phyloP scores from a whole-genome alignment of 176 grass and related monocot species.

The Triticum dicoccoides region DNA sequence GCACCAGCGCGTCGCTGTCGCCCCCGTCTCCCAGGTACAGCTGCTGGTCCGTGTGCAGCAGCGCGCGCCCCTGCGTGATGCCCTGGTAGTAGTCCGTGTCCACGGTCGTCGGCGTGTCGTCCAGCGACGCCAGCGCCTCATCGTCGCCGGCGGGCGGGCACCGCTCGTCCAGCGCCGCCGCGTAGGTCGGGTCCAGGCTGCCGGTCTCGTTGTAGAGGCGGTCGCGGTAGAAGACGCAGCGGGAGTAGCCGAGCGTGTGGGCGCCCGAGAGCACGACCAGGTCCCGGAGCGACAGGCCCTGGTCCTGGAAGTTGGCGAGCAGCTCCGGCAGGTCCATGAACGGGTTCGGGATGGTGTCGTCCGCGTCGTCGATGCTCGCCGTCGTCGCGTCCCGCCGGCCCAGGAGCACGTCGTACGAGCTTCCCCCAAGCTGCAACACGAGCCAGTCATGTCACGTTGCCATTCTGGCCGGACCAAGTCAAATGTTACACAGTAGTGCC shows the following conservation, averaged over 20 bases:
- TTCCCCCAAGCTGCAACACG: constrained; percentile 56
- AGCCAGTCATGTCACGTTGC: neutral
- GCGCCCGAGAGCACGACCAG: constrained; percentile 68
- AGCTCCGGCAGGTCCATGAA: constrained; percentile 54
- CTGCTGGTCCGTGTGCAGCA: constrained; percentile 74
- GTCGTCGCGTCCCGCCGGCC: constrained; percentile 63
- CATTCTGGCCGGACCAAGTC: neutral
- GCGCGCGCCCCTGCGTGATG: constrained; percentile 46
- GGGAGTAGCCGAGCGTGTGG: constrained; percentile 76
- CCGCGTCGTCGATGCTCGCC: constrained; percentile 51
- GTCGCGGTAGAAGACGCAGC: constrained; percentile 57
- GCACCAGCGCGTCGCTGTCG: constrained; percentile 45
- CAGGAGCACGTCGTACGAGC: constrained; percentile 58
- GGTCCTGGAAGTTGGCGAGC: constrained; percentile 49
- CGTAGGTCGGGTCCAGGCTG: constrained; percentile 53
- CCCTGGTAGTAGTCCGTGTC: constrained; percentile 71
- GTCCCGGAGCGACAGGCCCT: constrained; percentile 64
- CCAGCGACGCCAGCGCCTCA: constrained; percentile 50
- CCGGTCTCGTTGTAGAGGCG: constrained; percentile 65
- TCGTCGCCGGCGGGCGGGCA: constrained; percentile 56
- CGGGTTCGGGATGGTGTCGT: constrained; percentile 53
- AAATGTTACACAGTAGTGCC: too few relatives aligned
- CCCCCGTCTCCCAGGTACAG: constrained; percentile 49
- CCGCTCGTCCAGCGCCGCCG: constrained; percentile 38
- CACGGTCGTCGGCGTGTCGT: constrained; percentile 56